These are phyloP conservation scores for Prunus mira DNA, from an alignment of 306 rosid genomes.

Conservation along the genomic window DNA sequence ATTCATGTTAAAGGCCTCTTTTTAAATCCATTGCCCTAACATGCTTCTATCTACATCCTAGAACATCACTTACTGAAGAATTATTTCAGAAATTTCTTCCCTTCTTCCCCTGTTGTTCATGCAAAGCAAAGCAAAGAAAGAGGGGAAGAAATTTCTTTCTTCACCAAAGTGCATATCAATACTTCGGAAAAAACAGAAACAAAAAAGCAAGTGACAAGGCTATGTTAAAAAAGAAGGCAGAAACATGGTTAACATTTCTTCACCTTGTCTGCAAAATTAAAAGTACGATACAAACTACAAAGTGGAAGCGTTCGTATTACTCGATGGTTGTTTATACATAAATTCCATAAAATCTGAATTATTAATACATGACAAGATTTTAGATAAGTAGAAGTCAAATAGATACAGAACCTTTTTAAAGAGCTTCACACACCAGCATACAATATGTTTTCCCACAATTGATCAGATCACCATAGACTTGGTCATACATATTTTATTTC, in stretches of 20 bases:
- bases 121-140: not conserved
- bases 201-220: not conserved
- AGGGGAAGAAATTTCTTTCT: not conserved
- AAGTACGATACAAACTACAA: not conserved
- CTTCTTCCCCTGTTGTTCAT: not conserved
- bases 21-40: not conserved
- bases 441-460: not conserved
- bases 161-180: not conserved
- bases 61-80: not conserved
- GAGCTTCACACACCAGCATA: constrained; percentile 10
- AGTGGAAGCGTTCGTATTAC: no score
- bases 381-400: not conserved
- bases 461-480: constrained; percentile 8
- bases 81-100: not conserved
- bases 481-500: not conserved
- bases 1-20: not conserved
- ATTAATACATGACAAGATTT: not conserved
- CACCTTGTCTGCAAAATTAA: not conserved
- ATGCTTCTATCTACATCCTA: not conserved
- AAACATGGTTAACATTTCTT: not conserved
- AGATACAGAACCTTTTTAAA: constrained; percentile 11
- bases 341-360: not conserved
- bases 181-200: not conserved
- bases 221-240: not conserved
- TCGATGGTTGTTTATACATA: not conserved